Evolutionary conservation across 208 protist genomes (phyloP), one percentile per base, ranked within the genome.

Genomic region (Trypanosoma melophagium): DNA sequence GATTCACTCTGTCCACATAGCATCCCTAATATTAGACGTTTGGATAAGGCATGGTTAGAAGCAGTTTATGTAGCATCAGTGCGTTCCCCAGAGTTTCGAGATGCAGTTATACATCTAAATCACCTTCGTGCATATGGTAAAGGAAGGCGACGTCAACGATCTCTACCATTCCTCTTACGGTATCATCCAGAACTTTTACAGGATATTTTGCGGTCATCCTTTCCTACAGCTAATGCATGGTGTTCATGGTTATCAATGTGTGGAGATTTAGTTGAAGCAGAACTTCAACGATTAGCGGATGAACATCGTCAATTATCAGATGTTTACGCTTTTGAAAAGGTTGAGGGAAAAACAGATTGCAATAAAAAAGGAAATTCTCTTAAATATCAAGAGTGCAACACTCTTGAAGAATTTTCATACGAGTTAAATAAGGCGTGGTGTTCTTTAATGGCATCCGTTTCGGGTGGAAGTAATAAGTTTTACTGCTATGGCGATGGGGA

Each of bases 401-500:
- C 73, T 16, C 56, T 92, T 17, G 76, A 77, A 44, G 80, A 77
- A 19, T 59, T 92, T 10, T 77, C 79, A 0, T 24, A 13, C 19
- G 19, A 60, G 38, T 51, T 83, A 52, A 76, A 67, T 44, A 7
- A 24, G 19, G 42, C 68, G 24, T 90, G 84, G 84, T 64, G 41
- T 17, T n/a, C 31, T 25, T 53, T 78, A n/a, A 66, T 77, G n/a
- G n/a, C n/a, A n/a, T n/a, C n/a, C n/a, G n/a, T n/a, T n/a, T n/a
- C n/a, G n/a, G n/a, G n/a, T n/a, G 44, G 53, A 17, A 52, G 65
- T 22, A 41, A 40, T 25, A 86, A 86, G 57, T 76, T 93, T 54
- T 90, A 83, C 50, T 56, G 67, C 7, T 93, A 93, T 66, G 87
- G 87, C 50, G 78, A 58, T 52, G 59, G 38, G 14, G 87, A 93